Evolutionary conservation across 768 basidiomycete genomes (phyloP), one percentile per base, ranked within the genome.

Genomic region (Pleurotus sapidus): DNA sequence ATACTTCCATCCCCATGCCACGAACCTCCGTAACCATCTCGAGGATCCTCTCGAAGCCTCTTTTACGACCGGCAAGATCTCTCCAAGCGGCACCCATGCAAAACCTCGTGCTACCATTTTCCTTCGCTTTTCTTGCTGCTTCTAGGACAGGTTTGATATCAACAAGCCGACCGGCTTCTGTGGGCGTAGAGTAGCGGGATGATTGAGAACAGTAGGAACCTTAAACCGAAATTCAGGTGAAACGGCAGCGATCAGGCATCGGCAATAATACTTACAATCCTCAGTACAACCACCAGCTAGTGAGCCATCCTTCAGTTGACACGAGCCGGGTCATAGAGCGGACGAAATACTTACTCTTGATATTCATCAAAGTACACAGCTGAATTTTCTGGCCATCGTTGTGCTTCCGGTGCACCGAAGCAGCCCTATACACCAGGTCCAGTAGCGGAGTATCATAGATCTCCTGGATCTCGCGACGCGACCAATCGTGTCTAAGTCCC

Each of bases 31-130:
- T 79, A 57, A 98, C 95, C 95, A 98, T 98, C 61, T 85, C 77
- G 61, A 98, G 75, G 65, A 98, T 98, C 64, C 84, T 83, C 69
- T 97, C 92, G 62, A 98, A 98, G 0, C 95, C 95, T 43, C 91
- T 82, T 71, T 96, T 97, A 61, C 93, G 84, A 2, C 96, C 94
- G 8, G 90, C 86, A 56, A 98, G 83, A 68, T 97, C 96, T 61
- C 96, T 80, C 96, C 96, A 99, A 4, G 96, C 96, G 3, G 96
- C 95, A 57, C 96, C 96, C 96, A 98, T 98, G 72, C 96, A 98
- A 75, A 98, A 98, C 24, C 96, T 82, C 17, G 96, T 98, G 69
- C 93, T 95, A 34, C 96, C 96, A 69, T 98, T 98, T 63, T 79
- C 95, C 68, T 97, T 98, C 23, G 96, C 96, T 67, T 89, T 88